Percentiles rank a stretch among this genome's conserved stretches.
Conservation (phyloP, 345 rosid genomes). For the Dipteronia dyeriana region DNA sequence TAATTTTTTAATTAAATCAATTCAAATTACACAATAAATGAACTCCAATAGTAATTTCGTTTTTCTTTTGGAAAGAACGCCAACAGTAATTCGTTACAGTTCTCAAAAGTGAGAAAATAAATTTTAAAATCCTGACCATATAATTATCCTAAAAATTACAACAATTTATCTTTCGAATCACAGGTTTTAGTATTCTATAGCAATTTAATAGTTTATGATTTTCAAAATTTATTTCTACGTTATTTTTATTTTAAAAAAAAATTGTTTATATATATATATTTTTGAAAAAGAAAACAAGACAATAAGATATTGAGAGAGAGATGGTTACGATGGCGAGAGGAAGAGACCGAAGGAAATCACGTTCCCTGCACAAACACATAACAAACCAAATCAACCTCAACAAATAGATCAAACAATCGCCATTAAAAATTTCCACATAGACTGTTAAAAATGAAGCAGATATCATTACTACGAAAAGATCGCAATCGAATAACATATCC, state of each 20-base stretch:
- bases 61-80: too few relatives aligned
- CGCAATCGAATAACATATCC: neutral
- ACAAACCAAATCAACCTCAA: neutral
- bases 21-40: neutral
- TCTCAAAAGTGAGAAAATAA: too few relatives aligned
- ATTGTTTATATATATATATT: too few relatives aligned
- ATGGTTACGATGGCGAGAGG: slow-evolving; percentile 44
- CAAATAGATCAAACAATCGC: neutral
- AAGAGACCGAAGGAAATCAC: slow-evolving; percentile 43
- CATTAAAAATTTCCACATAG: neutral
- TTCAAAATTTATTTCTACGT: too few relatives aligned
- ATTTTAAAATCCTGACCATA: too few relatives aligned
- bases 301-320: neutral
- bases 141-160: too few relatives aligned
- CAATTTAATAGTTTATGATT: too few relatives aligned
- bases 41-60: too few relatives aligned
- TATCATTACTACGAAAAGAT: neutral
- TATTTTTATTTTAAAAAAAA: too few relatives aligned
- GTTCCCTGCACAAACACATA: slow-evolving; percentile 35
- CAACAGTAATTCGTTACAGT: neutral
- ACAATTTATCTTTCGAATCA: too few relatives aligned
- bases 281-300: neutral
- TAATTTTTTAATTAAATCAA: too few relatives aligned
- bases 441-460: neutral
- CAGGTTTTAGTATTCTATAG: too few relatives aligned